Percentiles rank a stretch among this genome's conserved stretches.
These are phyloP conservation scores for Musa itinerans DNA, from an alignment of 176 grass and related monocot species.

Conservation along the genomic window DNA sequence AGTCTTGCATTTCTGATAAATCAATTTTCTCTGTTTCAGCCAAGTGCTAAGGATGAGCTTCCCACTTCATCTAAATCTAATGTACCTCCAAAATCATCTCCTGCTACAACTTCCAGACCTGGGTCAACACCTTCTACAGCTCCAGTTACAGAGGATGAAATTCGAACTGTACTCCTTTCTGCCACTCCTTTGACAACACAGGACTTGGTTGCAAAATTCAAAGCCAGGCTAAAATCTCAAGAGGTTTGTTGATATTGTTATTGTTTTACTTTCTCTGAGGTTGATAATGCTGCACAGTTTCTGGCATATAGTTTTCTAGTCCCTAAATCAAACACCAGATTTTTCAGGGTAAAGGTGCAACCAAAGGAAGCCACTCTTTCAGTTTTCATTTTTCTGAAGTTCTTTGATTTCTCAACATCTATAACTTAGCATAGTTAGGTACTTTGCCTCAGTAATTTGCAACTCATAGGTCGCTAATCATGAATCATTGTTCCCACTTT, in stretches of 20 bases:
- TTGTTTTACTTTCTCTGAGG: not conserved
- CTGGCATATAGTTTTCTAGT: not conserved
- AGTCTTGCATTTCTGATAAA: not conserved
- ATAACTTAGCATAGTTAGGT: no score
- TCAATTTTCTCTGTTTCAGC: constrained; percentile 16
- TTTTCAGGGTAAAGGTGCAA: no score
- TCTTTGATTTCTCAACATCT: no score
- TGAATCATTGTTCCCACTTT: no score
- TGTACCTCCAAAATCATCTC: constrained; percentile 27
- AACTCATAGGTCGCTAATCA: no score
- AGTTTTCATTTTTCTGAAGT: no score
- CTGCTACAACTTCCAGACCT: not conserved
- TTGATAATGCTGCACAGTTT: not conserved
- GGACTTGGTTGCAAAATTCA: constrained; percentile 88
- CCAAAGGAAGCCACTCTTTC: no score
- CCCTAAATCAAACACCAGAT: not conserved
- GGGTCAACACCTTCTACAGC: constrained; percentile 18
- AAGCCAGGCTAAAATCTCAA: constrained; percentile 63
- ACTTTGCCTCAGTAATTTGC: no score
- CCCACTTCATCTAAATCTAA: constrained; percentile 34
- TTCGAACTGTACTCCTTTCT: constrained; percentile 76
- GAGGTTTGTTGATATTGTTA: constrained; percentile 37
- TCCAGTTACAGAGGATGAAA: constrained; percentile 92
- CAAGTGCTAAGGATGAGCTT: constrained; percentile 45
- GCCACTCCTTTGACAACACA: constrained; percentile 71